Base-by-base conservation (phyloP, 176 grass and related monocot genomes). In the Tuctoria greenei region DNA sequence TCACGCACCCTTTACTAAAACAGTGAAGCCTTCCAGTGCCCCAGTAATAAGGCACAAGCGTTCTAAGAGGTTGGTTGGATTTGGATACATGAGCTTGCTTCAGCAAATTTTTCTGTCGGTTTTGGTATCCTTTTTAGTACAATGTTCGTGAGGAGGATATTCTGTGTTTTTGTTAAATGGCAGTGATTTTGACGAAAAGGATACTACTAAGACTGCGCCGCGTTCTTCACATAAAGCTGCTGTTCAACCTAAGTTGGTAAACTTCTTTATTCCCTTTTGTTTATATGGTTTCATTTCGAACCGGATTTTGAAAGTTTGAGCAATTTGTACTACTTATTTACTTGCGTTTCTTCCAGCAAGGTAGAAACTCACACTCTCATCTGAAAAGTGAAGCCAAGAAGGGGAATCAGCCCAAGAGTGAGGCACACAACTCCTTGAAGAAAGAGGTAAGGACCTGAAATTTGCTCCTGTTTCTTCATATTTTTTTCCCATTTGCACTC, bases 61-160 rank as follows among this genome's bases (percentile, higher is more conserved):
- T 46, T 90, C 89, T 28, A 95, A 90, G 76, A 95, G 89, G 91
- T 98, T 45, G 66, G 86, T 60, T 50, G n/a, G n/a, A n/a, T n/a
- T n/a, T n/a, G n/a, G n/a, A 64, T 78, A 55, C 66, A 68, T 76
- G 35, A 45, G 13, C 54, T 68, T 61, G 39, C 16, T 66, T 83
- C 68, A 56, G 23, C 59, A 50, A 58, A 73, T n/a, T n/a, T n/a
- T 59, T 68, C 44, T 61, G 25, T 76, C 60, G 1, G 10, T 57
- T 13, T 3, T 21, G 0, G 34, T 40, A 0, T 60, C 40, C 2
- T 46, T 62, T 35, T 36, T n/a, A n/a, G n/a, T 38, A 1, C 39
- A 67, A 60, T 67, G 31, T 39, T 83, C 10, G 25, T 36, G 5
- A 6, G 5, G 5, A 6, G 5, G 8, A 66, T 63, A 37, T 81